A percentile compares a stretch with the other conserved stretches of the same genome.
Evolutionary conservation across 345 rosid genomes (phyloP).

Genomic region (Salix viminalis): DNA sequence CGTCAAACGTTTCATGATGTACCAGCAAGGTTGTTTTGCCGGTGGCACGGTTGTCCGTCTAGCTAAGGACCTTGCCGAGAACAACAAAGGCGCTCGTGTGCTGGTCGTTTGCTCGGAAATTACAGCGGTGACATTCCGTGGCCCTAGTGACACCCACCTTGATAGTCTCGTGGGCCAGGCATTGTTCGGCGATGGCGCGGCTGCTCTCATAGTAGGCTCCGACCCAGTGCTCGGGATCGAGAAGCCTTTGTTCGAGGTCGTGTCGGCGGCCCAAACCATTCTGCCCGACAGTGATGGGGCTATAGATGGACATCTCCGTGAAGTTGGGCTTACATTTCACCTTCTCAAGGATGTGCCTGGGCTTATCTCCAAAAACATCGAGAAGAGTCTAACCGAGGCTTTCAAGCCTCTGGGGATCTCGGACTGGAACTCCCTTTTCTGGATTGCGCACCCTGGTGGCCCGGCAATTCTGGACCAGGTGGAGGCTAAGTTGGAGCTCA

Average conservation of each 20-base stretch:
- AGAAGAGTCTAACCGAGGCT: conserved; percentile 58
- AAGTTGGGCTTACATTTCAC: conserved; percentile 67
- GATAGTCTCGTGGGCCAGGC: conserved; percentile 73
- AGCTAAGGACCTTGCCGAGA: conserved; percentile 78
- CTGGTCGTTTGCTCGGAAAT: conserved; percentile 74
- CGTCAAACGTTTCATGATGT: conserved; percentile 69
- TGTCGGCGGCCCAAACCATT: conserved; percentile 64
- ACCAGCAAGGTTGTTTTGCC: conserved; percentile 67
- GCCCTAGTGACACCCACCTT: conserved; percentile 61
- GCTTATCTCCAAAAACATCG: conserved; percentile 67
- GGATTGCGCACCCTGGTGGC: conserved; percentile 83
- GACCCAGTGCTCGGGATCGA: conserved; percentile 48
- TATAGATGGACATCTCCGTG: conserved; percentile 65
- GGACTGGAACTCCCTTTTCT: conserved; percentile 79
- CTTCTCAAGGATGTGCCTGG: conserved; percentile 61
- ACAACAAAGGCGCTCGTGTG: conserved; percentile 72
- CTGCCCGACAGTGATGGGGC: conserved; percentile 71
- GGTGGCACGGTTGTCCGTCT: conserved; percentile 84
- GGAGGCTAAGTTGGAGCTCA: conserved; percentile 48
- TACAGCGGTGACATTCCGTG: conserved; percentile 78
- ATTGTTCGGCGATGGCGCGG: conserved; percentile 69
- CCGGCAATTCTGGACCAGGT: conserved; percentile 63
- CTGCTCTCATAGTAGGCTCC: conserved; percentile 58
- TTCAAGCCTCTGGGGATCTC: conserved; percentile 62
- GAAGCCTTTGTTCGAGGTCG: conserved; percentile 58